A percentile compares a stretch with the other conserved stretches of the same genome.
Evolutionary conservation across 495 filamentous ascomycete genomes (phyloP).

Genomic region (Chaetomium fimeti): DNA sequence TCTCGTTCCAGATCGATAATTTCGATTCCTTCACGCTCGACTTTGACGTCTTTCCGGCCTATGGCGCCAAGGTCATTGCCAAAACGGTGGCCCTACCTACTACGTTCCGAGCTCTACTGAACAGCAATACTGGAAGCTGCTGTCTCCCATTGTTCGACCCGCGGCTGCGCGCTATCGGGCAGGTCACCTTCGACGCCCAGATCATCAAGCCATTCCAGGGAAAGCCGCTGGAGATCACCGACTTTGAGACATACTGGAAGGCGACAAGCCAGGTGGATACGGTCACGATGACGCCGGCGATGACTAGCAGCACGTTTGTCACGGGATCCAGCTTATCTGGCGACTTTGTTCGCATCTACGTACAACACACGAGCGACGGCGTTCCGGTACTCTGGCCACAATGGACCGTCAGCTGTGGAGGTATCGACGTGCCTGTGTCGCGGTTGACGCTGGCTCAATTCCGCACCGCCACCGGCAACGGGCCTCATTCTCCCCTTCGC

Average conservation of each 20-base stretch:
- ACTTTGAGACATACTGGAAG: constrained; percentile 99
- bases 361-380: constrained; percentile 85
- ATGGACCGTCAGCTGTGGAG: constrained; percentile 75
- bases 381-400: constrained; percentile 81
- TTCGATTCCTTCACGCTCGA: constrained; percentile 90
- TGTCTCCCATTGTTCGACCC: constrained; percentile 90
- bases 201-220: constrained; percentile 96
- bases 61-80: constrained; percentile 94
- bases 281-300: constrained; percentile 30
- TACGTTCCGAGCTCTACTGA: constrained; percentile 67
- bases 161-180: constrained; percentile 87
- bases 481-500: constrained; percentile 42
- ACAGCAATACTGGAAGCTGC: constrained; percentile 73
- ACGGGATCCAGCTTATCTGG: constrained; percentile 94
- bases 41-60: constrained; percentile 96
- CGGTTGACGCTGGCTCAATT: constrained; percentile 75
- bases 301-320: constrained; percentile 73
- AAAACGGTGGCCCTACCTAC: constrained; percentile 87
- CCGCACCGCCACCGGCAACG: constrained; percentile 59
- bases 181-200: constrained; percentile 89
- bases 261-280: constrained; percentile 87
- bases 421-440: constrained; percentile 76
- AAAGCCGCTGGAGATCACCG: constrained; percentile 90
- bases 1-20: constrained; percentile 95
- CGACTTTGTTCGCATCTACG: constrained; percentile 85